phyloP scores from a whole-genome alignment of 2,329 filamentous ascomycete genomes.

The Grosmannia penicillata region DNA sequence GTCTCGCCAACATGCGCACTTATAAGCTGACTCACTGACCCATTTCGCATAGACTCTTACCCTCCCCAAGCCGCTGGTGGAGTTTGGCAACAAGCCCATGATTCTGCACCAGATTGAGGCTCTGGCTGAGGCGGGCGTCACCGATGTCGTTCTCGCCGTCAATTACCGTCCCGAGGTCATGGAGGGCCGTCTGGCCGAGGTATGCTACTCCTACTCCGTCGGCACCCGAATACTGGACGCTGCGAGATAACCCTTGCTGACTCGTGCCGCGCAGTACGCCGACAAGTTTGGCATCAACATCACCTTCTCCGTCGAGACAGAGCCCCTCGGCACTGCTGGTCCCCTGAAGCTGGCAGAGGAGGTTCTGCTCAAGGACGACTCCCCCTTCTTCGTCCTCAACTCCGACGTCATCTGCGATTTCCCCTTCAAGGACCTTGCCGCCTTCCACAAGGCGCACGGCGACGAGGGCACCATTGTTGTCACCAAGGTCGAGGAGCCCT shows the following conservation, averaged over 20 bases:
- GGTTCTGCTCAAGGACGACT: constrained; percentile 83
- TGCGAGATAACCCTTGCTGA: background rate
- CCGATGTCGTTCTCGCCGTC: constrained; percentile 92
- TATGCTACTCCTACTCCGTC: constrained; percentile 25
- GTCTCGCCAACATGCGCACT: constrained; percentile 2
- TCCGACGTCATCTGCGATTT: constrained; percentile 97
- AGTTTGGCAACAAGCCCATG: constrained; percentile 99
- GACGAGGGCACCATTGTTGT: constrained; percentile 96
- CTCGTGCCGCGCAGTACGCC: constrained; percentile 50
- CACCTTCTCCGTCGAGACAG: constrained; percentile 90
- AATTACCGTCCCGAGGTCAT: constrained; percentile 98
- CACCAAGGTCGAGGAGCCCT: constrained; percentile 97
- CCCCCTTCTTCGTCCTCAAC: constrained; percentile 96
- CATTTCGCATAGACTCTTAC: constrained; percentile 68
- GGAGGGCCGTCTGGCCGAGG: constrained; percentile 84
- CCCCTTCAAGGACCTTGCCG: constrained; percentile 77
- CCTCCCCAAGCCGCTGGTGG: constrained; percentile 90
- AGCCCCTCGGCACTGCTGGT: constrained; percentile 88
- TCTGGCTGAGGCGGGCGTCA: constrained; percentile 83
- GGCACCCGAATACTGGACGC: background rate
- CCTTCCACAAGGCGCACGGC: constrained; percentile 86
- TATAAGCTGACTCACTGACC: constrained; percentile 4
- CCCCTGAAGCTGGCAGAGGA: constrained; percentile 90
- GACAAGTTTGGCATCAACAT: constrained; percentile 87
- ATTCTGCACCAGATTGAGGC: constrained; percentile 97